Evolutionary conservation across 352 stramenopile species (phyloP).

Genomic region (Globisporangium emineosum): DNA sequence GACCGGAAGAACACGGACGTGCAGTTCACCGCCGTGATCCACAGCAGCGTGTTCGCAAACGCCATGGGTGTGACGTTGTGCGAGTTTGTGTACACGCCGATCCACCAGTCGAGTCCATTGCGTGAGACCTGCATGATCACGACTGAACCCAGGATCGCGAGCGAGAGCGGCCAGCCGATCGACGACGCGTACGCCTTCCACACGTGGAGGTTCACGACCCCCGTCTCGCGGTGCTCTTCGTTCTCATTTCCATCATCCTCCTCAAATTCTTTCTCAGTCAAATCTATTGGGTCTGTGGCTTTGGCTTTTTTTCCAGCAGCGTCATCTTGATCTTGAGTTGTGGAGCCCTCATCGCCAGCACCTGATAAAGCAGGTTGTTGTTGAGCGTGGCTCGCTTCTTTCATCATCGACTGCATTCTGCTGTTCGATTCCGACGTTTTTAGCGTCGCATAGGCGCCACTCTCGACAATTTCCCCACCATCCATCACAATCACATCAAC

Average conservation of each 20-base stretch:
- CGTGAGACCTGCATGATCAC: slow-evolving; percentile 74
- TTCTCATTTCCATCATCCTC: slow-evolving; percentile 1
- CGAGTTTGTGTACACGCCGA: slow-evolving; percentile 73
- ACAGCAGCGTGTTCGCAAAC: slow-evolving; percentile 60
- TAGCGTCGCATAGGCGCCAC: slow-evolving; percentile 27
- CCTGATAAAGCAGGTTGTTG: not conserved
- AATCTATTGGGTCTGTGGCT: not conserved
- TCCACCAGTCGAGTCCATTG: slow-evolving; percentile 83
- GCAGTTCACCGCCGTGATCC: slow-evolving; percentile 68
- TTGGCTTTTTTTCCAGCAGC: not conserved
- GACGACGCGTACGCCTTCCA: slow-evolving; percentile 58
- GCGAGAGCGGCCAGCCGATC: slow-evolving; percentile 46
- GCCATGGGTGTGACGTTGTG: slow-evolving; percentile 38
- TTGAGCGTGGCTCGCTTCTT: slow-evolving; percentile 4
- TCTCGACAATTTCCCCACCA: slow-evolving; percentile 49
- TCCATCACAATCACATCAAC: slow-evolving; percentile 55
- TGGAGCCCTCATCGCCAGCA: not conserved
- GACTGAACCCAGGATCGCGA: slow-evolving; percentile 48
- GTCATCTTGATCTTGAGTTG: not conserved
- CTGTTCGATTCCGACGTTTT: slow-evolving; percentile 20
- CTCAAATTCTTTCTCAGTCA: not conserved
- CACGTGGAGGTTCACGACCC: slow-evolving; percentile 46
- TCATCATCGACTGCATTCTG: slow-evolving; percentile 29
- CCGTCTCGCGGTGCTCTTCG: slow-evolving; percentile 59
- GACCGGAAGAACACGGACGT: slow-evolving; percentile 68